These are phyloP conservation scores for Geotrichum bryndzae DNA, from an alignment of 1,139 yeast genomes.

Conservation along the genomic window DNA sequence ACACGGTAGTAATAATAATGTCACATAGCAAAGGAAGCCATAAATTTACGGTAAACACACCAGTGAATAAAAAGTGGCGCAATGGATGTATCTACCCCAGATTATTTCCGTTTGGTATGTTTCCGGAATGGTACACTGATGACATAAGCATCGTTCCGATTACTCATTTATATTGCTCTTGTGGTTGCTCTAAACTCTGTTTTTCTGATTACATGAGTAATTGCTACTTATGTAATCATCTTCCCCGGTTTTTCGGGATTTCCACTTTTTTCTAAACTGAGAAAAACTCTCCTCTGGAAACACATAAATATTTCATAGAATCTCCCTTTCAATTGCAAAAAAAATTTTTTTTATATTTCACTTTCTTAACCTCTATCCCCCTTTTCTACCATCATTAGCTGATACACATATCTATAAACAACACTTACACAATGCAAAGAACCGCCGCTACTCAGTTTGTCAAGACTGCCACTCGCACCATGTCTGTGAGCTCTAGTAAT, in stretches of 20 bases:
- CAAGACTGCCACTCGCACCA: conserved; percentile 6
- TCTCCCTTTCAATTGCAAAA: not conserved
- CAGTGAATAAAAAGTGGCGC: not conserved
- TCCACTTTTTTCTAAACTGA: not conserved
- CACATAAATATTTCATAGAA: not conserved
- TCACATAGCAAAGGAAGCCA: too few relatives aligned
- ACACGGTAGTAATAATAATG: too few relatives aligned
- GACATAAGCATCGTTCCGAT: not conserved
- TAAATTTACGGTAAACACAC: not conserved
- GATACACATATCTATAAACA: not conserved
- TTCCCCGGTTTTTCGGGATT: conserved; percentile 1
- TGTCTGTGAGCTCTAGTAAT: not conserved
- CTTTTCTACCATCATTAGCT: not conserved
- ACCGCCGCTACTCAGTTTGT: not conserved
- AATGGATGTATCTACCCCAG: not conserved
- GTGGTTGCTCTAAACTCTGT: not conserved
- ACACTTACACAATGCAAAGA: conserved; percentile 2
- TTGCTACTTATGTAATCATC: not conserved
- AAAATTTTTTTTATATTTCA: not conserved
- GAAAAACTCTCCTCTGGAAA: not conserved
- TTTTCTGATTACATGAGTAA: not conserved
- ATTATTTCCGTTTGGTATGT: not conserved
- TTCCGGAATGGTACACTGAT: not conserved
- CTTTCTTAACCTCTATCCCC: too few relatives aligned
- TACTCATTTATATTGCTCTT: not conserved